Conservation (phyloP, 192 early-diverging fungal species). For the Gigaspora rosea region DNA sequence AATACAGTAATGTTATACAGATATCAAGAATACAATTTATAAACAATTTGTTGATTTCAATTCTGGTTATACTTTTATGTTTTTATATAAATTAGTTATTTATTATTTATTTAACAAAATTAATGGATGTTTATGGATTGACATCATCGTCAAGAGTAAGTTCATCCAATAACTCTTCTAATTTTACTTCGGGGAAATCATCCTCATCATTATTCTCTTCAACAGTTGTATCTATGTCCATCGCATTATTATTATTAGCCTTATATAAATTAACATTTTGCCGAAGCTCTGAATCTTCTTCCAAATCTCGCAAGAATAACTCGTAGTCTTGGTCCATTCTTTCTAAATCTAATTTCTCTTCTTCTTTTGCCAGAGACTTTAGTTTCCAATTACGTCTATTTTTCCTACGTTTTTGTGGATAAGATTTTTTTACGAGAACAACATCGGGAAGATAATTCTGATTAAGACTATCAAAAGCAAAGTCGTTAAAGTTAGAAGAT, state of each 20-base stretch:
- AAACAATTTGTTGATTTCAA: too few relatives aligned
- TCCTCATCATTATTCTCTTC: constrained; percentile 74
- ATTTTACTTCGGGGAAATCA: constrained; percentile 90
- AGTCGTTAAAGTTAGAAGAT: constrained; percentile 91
- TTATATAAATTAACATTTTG: constrained; percentile 95
- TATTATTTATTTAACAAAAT: too few relatives aligned
- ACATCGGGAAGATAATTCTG: constrained; percentile 79
- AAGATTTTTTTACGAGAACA: constrained; percentile 89
- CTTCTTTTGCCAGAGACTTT: constrained; percentile 83
- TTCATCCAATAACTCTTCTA: constrained; percentile 94
- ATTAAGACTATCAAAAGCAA: constrained; percentile 73
- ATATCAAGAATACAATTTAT: too few relatives aligned
- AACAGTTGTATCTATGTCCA: constrained; percentile 46
- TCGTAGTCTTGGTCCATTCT: constrained; percentile 89
- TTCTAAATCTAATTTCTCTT: constrained; percentile 81
- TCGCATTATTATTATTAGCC: constrained; percentile 36
- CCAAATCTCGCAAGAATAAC: constrained; percentile 94
- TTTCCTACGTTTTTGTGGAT: constrained; percentile 87
- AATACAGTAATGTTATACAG: too few relatives aligned
- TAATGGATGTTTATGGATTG: not conserved
- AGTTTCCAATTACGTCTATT: constrained; percentile 92
- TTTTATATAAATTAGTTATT: too few relatives aligned
- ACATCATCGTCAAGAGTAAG: constrained; percentile 72
- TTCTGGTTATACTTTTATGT: too few relatives aligned
- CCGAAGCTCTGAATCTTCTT: constrained; percentile 97